A percentile compares a stretch with the other conserved stretches of the same genome.
phyloP scores from a whole-genome alignment of 164 flowering plant genomes.

The Buxus sempervirens region DNA sequence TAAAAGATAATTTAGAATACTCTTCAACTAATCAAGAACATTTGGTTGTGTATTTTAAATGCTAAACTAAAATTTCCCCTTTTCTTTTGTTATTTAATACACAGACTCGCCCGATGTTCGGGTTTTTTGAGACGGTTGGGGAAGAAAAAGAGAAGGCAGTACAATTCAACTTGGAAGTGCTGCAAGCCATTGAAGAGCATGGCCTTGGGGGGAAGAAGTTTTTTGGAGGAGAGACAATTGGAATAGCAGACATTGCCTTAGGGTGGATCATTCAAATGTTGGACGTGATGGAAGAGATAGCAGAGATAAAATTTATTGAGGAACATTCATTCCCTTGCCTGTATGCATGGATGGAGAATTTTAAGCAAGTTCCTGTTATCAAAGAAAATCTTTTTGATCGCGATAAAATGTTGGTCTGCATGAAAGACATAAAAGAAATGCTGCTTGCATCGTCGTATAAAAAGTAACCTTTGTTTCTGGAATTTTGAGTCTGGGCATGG shows the following conservation, averaged over 20 bases:
- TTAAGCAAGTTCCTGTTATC: constrained; percentile 6
- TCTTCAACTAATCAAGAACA: too few relatives aligned
- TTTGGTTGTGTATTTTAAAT: too few relatives aligned
- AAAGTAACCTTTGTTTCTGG: too few relatives aligned
- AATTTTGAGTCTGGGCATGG: too few relatives aligned
- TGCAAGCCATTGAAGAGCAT: constrained; percentile 15
- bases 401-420: background rate
- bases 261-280: constrained; percentile 9
- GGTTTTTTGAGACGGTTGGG: background rate
- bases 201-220: constrained; percentile 18
- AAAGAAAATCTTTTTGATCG: constrained; percentile 13
- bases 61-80: too few relatives aligned
- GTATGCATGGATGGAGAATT: constrained; percentile 13
- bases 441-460: background rate
- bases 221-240: constrained; percentile 16
- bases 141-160: constrained; percentile 15
- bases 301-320: constrained; percentile 6
- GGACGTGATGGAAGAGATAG: constrained; percentile 10
- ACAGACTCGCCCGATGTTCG: background rate
- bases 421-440: background rate
- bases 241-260: constrained; percentile 9
- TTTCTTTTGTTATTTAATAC: too few relatives aligned
- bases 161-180: constrained; percentile 1
- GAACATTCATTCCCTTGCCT: constrained; percentile 12
- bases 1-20: too few relatives aligned